These are phyloP conservation scores for Diutina pseudorugosa DNA, from an alignment of 1,139 yeast species.

Conservation along the genomic window DNA sequence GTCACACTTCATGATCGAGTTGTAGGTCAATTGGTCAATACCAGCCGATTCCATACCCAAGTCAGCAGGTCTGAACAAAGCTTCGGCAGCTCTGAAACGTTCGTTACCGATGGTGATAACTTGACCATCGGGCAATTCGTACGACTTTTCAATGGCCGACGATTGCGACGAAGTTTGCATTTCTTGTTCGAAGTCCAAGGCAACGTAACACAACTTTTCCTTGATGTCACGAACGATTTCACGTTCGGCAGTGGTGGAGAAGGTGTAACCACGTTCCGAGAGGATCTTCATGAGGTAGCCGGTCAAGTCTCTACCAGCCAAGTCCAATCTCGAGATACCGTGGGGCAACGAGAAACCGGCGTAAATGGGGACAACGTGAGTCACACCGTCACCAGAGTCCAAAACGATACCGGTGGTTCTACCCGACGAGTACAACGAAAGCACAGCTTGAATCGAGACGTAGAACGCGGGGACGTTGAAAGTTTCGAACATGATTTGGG, in stretches of 20 bases:
- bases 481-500: slow-evolving; percentile 97
- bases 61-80: slow-evolving; percentile 97
- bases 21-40: slow-evolving; percentile 98
- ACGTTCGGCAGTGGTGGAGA: slow-evolving; percentile 99
- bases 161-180: slow-evolving; percentile 99
- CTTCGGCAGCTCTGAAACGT: slow-evolving; percentile 99
- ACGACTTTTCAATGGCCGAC: slow-evolving; percentile 94
- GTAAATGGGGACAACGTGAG: slow-evolving; percentile 99
- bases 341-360: slow-evolving; percentile 99
- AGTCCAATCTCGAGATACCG: slow-evolving; percentile 96
- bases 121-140: slow-evolving; percentile 99
- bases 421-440: slow-evolving; percentile 97
- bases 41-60: slow-evolving; percentile 98
- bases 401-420: slow-evolving; percentile 99
- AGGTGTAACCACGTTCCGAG: slow-evolving; percentile 97
- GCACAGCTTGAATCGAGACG: slow-evolving; percentile 97
- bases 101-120: slow-evolving; percentile 99
- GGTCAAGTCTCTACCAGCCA: slow-evolving; percentile 99
- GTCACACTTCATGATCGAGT: slow-evolving; percentile 99
- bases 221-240: slow-evolving; percentile 99
- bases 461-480: slow-evolving; percentile 99
- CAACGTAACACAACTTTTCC: slow-evolving; percentile 97
- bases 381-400: slow-evolving; percentile 99
- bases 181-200: slow-evolving; percentile 94
- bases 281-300: slow-evolving; percentile 97